phyloP scores from a whole-genome alignment of 148 eudicot genomes.

The Amaranthus hypochondriacus region DNA sequence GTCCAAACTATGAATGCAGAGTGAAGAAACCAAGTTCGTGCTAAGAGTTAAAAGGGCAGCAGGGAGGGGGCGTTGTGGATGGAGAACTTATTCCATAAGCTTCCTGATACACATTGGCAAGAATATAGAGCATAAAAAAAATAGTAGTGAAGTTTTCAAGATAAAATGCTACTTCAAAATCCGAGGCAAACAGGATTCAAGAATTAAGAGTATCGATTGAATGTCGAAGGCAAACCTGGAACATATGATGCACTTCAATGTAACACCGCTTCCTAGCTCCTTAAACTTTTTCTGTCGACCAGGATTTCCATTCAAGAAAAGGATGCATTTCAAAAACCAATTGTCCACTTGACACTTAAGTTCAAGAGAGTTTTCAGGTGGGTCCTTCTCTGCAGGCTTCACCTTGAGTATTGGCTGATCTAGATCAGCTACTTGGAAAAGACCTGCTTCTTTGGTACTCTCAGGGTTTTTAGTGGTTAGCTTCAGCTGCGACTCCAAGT shows the following conservation, averaged over 20 bases:
- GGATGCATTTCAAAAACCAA: constrained; percentile 42
- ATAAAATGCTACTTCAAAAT: background rate
- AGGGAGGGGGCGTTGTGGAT: too few species aligned
- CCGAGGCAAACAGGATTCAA: background rate
- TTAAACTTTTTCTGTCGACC: constrained; percentile 30
- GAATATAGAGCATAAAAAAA: background rate
- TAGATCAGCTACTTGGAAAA: constrained; percentile 24
- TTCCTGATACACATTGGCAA: background rate
- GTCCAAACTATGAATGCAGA: too few species aligned
- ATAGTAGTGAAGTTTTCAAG: background rate
- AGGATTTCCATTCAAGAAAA: constrained; percentile 38
- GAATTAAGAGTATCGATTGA: background rate
- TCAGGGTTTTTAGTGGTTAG: constrained; percentile 12
- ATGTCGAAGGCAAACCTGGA: constrained; percentile 50
- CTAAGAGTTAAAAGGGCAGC: too few species aligned
- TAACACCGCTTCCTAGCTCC: constrained; percentile 49
- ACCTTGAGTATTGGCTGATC: constrained; percentile 24
- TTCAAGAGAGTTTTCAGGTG: constrained; percentile 46
- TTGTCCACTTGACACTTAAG: constrained; percentile 43
- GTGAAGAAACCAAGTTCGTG: too few species aligned
- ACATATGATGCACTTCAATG: constrained; percentile 58
- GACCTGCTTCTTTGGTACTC: constrained; percentile 25
- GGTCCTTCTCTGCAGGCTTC: constrained; percentile 36
- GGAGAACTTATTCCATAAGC: too few species aligned
- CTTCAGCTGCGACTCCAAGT: constrained; percentile 15